These are phyloP conservation scores for Nemania abortiva DNA, from an alignment of 2,329 filamentous ascomycete species.

Conservation along the genomic window DNA sequence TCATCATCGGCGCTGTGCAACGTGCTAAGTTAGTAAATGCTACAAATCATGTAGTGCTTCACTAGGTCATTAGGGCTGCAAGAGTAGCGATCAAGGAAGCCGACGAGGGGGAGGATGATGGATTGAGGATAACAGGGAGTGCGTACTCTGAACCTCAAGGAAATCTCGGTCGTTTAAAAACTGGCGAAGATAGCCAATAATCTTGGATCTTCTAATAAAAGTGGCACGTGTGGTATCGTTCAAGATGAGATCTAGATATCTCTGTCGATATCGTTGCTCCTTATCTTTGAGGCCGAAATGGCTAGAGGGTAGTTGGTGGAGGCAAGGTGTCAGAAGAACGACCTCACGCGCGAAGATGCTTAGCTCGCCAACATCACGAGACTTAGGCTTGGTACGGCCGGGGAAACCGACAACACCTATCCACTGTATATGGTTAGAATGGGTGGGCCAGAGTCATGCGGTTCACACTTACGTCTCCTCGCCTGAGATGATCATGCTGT, in stretches of 20 bases:
- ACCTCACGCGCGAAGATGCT: constrained; percentile 93
- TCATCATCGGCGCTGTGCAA: constrained; percentile 83
- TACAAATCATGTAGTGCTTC: neutral
- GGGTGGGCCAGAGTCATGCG: neutral
- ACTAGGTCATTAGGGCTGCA: neutral
- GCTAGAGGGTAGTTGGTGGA: constrained; percentile 90
- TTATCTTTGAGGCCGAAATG: constrained; percentile 96
- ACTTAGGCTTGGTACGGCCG: constrained; percentile 89
- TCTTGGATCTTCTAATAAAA: constrained; percentile 86
- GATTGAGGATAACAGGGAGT: neutral
- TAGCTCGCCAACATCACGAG: constrained; percentile 88
- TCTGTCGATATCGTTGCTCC: constrained; percentile 91
- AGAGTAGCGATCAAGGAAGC: neutral
- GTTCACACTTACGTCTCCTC: constrained; percentile 73
- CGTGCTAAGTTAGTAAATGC: neutral
- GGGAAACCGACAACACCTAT: constrained; percentile 89
- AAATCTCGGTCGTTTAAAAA: constrained; percentile 93
- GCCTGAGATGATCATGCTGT: constrained; percentile 88
- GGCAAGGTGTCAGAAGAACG: constrained; percentile 86
- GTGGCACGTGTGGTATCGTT: constrained; percentile 88
- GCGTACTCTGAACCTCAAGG: constrained; percentile 72
- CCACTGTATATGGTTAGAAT: constrained; percentile 66
- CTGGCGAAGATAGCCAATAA: constrained; percentile 86
- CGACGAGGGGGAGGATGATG: neutral
- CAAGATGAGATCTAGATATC: constrained; percentile 97